These are phyloP conservation scores for Exophiala mesophila DNA, from an alignment of 2,329 filamentous ascomycete species.

Conservation along the genomic window DNA sequence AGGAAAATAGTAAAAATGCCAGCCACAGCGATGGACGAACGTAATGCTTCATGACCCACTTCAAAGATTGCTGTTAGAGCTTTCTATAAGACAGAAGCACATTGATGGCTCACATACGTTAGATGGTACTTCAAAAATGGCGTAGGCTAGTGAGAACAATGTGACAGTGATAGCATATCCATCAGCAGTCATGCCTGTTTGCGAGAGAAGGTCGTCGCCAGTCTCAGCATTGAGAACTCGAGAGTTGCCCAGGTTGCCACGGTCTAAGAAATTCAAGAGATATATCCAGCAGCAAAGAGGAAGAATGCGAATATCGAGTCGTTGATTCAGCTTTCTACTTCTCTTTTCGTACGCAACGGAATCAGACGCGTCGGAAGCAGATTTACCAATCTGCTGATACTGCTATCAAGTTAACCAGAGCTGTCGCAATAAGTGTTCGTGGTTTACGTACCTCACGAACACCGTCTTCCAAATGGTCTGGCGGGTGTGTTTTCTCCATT, in stretches of 20 bases:
- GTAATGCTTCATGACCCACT: conserved; percentile 36
- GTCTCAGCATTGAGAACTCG: conserved; percentile 60
- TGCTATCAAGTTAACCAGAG: too few relatives aligned
- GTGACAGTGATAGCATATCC: conserved; percentile 54
- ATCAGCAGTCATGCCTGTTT: conserved; percentile 57
- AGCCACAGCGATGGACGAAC: conserved; percentile 37
- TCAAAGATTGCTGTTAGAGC: too few relatives aligned
- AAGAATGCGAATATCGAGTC: conserved; percentile 55
- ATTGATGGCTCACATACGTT: conserved; percentile 32
- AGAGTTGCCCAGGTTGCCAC: conserved; percentile 64
- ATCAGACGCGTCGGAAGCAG: too few relatives aligned
- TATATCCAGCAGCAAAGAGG: conserved; percentile 62
- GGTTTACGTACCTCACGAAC: conserved; percentile 35
- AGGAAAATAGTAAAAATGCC: conserved; percentile 47
- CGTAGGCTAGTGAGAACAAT: conserved; percentile 47
- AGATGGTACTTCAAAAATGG: conserved; percentile 47
- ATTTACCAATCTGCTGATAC: too few relatives aligned
- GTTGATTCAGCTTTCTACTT: conserved; percentile 15
- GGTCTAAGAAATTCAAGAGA: conserved; percentile 63
- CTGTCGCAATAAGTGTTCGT: too few relatives aligned
- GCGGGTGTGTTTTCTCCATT: conserved; percentile 36
- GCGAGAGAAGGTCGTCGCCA: conserved; percentile 57
- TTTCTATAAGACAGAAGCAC: too few relatives aligned
- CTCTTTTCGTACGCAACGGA: conserved; percentile 8
- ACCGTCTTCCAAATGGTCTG: conserved; percentile 39